Evolutionary conservation across 352 stramenopile species (phyloP), one percentile per base, ranked within the genome.

Genomic region (Hyaloperonospora arabidopsidis): DNA sequence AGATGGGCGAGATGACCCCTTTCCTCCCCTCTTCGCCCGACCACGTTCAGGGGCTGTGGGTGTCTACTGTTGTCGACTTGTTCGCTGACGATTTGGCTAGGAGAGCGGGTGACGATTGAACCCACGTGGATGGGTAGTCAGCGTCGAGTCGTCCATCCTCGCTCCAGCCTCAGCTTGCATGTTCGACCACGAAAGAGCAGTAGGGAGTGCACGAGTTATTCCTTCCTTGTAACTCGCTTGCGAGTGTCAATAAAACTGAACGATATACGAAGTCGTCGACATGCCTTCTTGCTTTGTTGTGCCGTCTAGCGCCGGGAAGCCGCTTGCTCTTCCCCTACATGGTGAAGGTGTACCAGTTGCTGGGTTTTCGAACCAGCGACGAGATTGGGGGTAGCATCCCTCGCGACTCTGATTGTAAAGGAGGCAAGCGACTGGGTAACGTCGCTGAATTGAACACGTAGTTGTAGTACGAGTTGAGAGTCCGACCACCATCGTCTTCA

Each of bases 301-400:
- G 14, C 18, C 3, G 21, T 52, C 23, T n/a, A n/a, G n/a, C n/a
- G n/a, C n/a, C n/a, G n/a, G n/a, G n/a, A n/a, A n/a, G 19, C 51
- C 25, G 10, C 21, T 61, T n/a, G 52, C 40, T 8, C 41, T 23
- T 7, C 34, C 25, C 25, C 25, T 32, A 21, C 32, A 22, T 46
- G 10, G 45, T 38, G 8, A 25, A 64, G 53, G 29, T 49, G 18
- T 43, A 54, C 22, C 15, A 48, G 22, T 41, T 67, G 41, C 48
- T 56, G 15, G 52, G 49, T 15, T 25, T 45, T 14, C 39, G 46
- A 18, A 79, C 67, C 0, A 84, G 55, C n/a, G 74, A 84, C 49
- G 74, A 76, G 63, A 84, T 77, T 11, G 74, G 69, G 36, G 74
- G 74, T n/a, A 84, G 50, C 45, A 81, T 5, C 50, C 58, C 49